phyloP scores from a whole-genome alignment of 2,329 filamentous ascomycete genomes.

The Raffaelea deltoideospora region DNA sequence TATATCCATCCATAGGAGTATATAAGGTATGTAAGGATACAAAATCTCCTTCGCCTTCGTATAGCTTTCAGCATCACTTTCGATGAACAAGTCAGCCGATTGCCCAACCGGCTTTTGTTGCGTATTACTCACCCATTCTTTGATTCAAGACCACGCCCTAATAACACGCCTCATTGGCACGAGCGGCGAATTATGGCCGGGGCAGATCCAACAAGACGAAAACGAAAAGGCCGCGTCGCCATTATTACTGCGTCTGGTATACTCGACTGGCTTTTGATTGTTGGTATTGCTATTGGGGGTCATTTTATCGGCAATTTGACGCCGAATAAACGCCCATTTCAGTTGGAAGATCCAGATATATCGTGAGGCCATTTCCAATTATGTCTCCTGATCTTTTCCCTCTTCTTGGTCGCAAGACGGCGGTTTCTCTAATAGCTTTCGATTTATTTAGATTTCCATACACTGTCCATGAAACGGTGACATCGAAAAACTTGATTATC shows the following conservation, averaged over 20 bases:
- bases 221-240: neutral
- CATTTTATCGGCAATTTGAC: conserved; percentile 40
- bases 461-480: conserved; percentile 55
- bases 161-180: no score
- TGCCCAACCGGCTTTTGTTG: no score
- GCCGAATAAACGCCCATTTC: conserved; percentile 58
- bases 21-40: no score
- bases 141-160: no score
- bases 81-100: no score
- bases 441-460: conserved; percentile 45
- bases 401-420: neutral
- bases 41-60: no score
- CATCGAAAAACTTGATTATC: conserved; percentile 48
- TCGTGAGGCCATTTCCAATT: conserved; percentile 35
- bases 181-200: no score
- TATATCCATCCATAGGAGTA: no score
- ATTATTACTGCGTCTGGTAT: conserved; percentile 49
- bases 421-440: neutral
- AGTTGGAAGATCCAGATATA: conserved; percentile 59
- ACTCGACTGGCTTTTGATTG: conserved; percentile 58
- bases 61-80: no score
- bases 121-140: no score
- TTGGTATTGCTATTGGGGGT: conserved; percentile 43
- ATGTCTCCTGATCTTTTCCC: neutral
- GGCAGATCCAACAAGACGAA: no score